These are phyloP conservation scores for Exophiala lecanii-corni DNA, from an alignment of 2,329 filamentous ascomycete genomes.

Conservation along the genomic window DNA sequence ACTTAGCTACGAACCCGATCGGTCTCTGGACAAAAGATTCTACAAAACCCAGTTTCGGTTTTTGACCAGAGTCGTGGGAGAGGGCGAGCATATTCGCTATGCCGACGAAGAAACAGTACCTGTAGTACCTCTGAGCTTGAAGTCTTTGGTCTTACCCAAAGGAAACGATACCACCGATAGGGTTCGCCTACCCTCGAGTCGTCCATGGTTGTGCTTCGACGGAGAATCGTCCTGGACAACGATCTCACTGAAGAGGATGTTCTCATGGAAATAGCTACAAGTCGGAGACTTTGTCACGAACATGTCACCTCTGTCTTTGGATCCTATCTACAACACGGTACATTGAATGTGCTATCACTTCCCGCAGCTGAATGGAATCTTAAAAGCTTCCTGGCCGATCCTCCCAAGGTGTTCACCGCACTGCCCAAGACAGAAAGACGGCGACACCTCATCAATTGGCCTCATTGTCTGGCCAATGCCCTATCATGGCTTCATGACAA, in stretches of 20 bases:
- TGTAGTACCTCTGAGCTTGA: slow-evolving; percentile 49
- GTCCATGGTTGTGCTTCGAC: slow-evolving; percentile 32
- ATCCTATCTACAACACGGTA: slow-evolving; percentile 41
- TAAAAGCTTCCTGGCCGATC: slow-evolving; percentile 40
- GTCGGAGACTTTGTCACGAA: slow-evolving; percentile 38
- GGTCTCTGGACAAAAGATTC: slow-evolving; percentile 51
- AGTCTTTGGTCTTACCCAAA: slow-evolving; percentile 35
- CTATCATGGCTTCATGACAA: slow-evolving; percentile 54
- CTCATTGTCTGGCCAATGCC: slow-evolving; percentile 50
- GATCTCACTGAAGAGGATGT: slow-evolving; percentile 39
- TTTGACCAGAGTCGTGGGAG: slow-evolving; percentile 51
- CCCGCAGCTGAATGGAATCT: slow-evolving; percentile 39
- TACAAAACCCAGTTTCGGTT: slow-evolving; percentile 58
- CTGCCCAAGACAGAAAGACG: slow-evolving; percentile 40
- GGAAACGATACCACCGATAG: slow-evolving; percentile 38
- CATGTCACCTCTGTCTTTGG: slow-evolving; percentile 43
- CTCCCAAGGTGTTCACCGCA: slow-evolving; percentile 38
- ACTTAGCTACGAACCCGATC: slow-evolving; percentile 48
- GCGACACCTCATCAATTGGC: slow-evolving; percentile 42
- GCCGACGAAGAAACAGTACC: slow-evolving; percentile 57
- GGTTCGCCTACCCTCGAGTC: slow-evolving; percentile 34
- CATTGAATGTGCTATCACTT: slow-evolving; percentile 40
- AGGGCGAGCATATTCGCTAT: slow-evolving; percentile 55
- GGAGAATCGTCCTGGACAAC: slow-evolving; percentile 35
- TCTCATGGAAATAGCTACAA: slow-evolving; percentile 35